Percentiles rank a stretch among this genome's conserved stretches.
Conservation (phyloP, 352 stramenopile genomes). For the Phytophthora constricta region DNA sequence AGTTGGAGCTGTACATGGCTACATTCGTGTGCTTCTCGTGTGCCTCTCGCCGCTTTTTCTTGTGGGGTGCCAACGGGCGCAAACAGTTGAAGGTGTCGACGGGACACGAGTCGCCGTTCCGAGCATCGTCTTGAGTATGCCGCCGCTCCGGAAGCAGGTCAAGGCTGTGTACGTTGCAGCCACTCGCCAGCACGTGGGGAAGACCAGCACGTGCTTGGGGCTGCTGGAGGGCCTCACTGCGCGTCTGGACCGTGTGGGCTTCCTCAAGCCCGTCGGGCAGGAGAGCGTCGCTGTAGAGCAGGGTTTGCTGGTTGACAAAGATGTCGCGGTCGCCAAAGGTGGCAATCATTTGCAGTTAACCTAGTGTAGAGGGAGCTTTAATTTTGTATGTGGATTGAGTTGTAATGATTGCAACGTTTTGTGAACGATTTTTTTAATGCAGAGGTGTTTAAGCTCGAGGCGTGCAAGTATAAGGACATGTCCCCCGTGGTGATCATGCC, state of each 20-base stretch:
- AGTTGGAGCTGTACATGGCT: background rate
- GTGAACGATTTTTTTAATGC: conserved; percentile 11
- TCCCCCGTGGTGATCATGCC: conserved; percentile 95
- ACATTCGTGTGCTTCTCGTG: background rate
- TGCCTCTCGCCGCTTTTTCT: background rate
- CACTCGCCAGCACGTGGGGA: conserved; percentile 90
- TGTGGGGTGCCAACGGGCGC: background rate
- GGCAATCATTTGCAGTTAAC: conserved; percentile 19
- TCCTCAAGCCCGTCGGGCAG: conserved; percentile 97
- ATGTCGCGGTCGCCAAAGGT: conserved; percentile 91
- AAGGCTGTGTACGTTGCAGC: conserved; percentile 82
- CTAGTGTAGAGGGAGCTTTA: background rate
- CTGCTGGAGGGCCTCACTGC: conserved; percentile 94
- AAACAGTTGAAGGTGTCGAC: conserved; percentile 9
- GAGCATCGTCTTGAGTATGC: background rate
- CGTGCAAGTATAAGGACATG: conserved; percentile 95
- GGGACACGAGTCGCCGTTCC: background rate
- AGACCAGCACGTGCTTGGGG: conserved; percentile 94
- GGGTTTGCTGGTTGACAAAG: conserved; percentile 91
- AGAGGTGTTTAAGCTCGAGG: conserved; percentile 95
- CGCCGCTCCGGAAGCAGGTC: background rate
- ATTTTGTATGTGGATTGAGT: conserved; percentile 8
- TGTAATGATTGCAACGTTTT: conserved; percentile 15
- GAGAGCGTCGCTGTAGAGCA: conserved; percentile 83
- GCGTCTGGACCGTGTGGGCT: conserved; percentile 88